A percentile compares a stretch with the other conserved stretches of the same genome.
These are phyloP conservation scores for Candida fluviatilis DNA, from an alignment of 805 yeast species.

Conservation along the genomic window DNA sequence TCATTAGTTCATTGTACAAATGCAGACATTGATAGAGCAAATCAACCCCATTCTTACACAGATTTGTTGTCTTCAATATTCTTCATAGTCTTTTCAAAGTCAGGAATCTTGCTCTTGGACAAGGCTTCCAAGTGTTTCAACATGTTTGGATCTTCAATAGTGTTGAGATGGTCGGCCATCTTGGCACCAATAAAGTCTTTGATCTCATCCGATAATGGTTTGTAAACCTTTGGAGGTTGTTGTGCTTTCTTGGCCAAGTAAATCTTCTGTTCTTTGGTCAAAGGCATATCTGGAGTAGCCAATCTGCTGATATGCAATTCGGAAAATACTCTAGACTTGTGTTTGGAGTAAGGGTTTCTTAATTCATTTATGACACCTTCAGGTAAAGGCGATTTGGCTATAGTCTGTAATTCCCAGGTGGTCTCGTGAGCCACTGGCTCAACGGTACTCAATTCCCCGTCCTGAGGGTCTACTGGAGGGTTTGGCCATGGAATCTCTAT, in stretches of 20 bases:
- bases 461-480: constrained; percentile 51
- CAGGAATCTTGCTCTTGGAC: constrained; percentile 25
- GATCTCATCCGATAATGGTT: constrained; percentile 46
- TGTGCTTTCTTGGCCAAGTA: constrained; percentile 50
- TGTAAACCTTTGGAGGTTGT: constrained; percentile 30
- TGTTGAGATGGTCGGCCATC: constrained; percentile 38
- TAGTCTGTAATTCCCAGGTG: constrained; percentile 67
- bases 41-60: too few species aligned
- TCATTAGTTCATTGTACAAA: too few species aligned
- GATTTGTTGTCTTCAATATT: constrained; percentile 12
- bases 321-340: constrained; percentile 51
- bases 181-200: constrained; percentile 51
- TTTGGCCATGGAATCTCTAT: constrained; percentile 88
- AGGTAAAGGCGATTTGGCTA: constrained; percentile 69
- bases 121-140: constrained; percentile 37
- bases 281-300: constrained; percentile 75
- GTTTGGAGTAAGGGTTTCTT: constrained; percentile 73
- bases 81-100: constrained; percentile 25
- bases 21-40: too few species aligned
- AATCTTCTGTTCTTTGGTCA: constrained; percentile 57
- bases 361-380: constrained; percentile 58
- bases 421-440: constrained; percentile 60
- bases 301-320: constrained; percentile 59
- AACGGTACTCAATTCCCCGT: constrained; percentile 55
- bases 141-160: constrained; percentile 32